Evolutionary conservation across 495 filamentous ascomycete genomes (phyloP).

Genomic region (Daldinia loculata): DNA sequence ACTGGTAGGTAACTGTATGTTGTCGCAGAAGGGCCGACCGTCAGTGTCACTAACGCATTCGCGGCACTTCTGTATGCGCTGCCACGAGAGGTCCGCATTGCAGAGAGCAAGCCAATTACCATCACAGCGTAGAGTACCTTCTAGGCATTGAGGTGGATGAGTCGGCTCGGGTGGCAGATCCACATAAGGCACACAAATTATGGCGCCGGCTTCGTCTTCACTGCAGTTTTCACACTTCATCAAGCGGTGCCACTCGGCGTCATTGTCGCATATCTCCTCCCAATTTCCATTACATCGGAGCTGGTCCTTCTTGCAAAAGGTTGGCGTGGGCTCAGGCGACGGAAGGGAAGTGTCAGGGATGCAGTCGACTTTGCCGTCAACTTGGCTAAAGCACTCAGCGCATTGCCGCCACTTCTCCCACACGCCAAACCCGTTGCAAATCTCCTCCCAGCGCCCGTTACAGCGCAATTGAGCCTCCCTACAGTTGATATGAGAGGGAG

Average conservation of each 20-base stretch:
- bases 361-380: not conserved
- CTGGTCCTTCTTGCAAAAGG: not conserved
- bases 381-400: not conserved
- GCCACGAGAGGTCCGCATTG: not conserved
- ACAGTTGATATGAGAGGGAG: not conserved
- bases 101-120: constrained; percentile 10
- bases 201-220: not conserved
- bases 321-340: not conserved
- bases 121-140: constrained; percentile 5
- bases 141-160: not conserved
- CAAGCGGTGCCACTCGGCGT: not conserved
- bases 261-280: constrained; percentile 6
- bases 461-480: constrained; percentile 5
- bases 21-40: constrained; percentile 1
- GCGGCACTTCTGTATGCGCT: not conserved
- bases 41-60: constrained; percentile 1
- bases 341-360: not conserved
- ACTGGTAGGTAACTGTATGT: not conserved
- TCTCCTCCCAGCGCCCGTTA: constrained; percentile 14
- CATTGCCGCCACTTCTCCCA: not conserved
- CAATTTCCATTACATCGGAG: constrained; percentile 12
- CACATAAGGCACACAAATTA: constrained; percentile 7
- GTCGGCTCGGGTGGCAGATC: constrained; percentile 1
- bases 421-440: not conserved
- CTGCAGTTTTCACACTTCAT: not conserved